These are phyloP conservation scores for Phialophora macrospora DNA, from an alignment of 2,329 filamentous ascomycete species.

Conservation along the genomic window DNA sequence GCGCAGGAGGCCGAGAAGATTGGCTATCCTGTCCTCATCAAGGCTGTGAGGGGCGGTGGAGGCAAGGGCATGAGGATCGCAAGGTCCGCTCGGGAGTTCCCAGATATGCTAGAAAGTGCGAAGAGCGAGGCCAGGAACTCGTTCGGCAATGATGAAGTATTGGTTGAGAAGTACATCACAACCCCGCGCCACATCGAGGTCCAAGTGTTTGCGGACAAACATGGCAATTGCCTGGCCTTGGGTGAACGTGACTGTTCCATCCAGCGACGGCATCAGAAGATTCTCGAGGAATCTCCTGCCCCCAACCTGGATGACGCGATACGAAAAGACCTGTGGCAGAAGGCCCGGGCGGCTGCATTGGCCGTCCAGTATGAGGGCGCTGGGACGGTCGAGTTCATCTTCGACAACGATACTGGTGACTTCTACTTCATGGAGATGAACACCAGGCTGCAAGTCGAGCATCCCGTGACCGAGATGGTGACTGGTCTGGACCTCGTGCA, in stretches of 20 bases:
- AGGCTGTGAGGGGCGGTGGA: conserved; percentile 67
- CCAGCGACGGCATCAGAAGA: conserved; percentile 69
- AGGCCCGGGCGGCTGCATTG: conserved; percentile 65
- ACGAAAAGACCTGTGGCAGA: conserved; percentile 68
- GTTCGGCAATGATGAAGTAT: conserved; percentile 69
- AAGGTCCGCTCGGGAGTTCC: conserved; percentile 62
- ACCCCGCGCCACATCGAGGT: conserved; percentile 70
- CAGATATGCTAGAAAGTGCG: conserved; percentile 65
- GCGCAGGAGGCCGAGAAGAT: conserved; percentile 74
- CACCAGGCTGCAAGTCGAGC: conserved; percentile 90
- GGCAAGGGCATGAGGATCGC: conserved; percentile 74
- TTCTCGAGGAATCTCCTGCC: conserved; percentile 69
- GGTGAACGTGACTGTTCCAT: conserved; percentile 71
- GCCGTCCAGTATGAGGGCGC: conserved; percentile 70
- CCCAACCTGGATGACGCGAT: conserved; percentile 64
- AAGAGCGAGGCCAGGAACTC: conserved; percentile 68
- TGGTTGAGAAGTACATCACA: conserved; percentile 71
- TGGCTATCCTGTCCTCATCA: conserved; percentile 67
- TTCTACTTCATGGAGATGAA: conserved; percentile 78
- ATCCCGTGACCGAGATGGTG: conserved; percentile 86
- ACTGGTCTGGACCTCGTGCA: conserved; percentile 81
- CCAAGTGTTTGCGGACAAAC: conserved; percentile 69
- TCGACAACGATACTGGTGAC: conserved; percentile 68
- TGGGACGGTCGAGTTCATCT: conserved; percentile 71
- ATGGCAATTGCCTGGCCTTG: conserved; percentile 67